These are phyloP conservation scores for Balakata baccata DNA, from an alignment of 345 rosid species.

Conservation along the genomic window DNA sequence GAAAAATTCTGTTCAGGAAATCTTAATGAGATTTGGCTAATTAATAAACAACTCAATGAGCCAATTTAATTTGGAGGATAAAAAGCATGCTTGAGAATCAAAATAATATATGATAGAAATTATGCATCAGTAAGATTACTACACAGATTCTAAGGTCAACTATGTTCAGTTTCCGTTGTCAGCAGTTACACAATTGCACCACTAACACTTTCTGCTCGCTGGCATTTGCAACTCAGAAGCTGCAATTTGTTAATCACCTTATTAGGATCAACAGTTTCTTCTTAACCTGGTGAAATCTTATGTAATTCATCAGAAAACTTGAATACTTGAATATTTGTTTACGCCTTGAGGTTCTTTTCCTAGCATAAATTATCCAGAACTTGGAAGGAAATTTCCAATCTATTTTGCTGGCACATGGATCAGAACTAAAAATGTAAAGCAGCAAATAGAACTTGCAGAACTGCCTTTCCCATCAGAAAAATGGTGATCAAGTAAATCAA, in stretches of 20 bases:
- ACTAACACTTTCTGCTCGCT: slow-evolving; percentile 36
- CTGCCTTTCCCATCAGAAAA: slow-evolving; percentile 45
- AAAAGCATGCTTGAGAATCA: no score
- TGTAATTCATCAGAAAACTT: slow-evolving; percentile 14
- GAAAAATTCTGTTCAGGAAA: no score
- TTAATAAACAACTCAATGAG: no score
- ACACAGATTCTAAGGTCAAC: slow-evolving; percentile 8
- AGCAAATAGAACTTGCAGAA: slow-evolving; percentile 43
- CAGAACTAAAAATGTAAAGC: slow-evolving; percentile 29
- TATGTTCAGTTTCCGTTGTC: slow-evolving; percentile 29
- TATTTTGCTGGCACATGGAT: slow-evolving; percentile 23
- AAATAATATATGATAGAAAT: no score
- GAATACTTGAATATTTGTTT: slow-evolving; percentile 27
- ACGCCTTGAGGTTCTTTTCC: slow-evolving; percentile 28
- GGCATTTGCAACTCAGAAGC: slow-evolving; percentile 50
- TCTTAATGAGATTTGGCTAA: no score
- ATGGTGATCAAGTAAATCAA: slow-evolving; percentile 2
- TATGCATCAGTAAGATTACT: no score
- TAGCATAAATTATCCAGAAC: slow-evolving; percentile 22
- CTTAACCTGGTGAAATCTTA: slow-evolving; percentile 13
- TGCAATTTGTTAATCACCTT: slow-evolving; percentile 10
- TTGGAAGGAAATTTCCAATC: slow-evolving; percentile 25
- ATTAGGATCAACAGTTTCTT: no score
- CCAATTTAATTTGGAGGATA: no score
- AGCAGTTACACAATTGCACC: slow-evolving; percentile 27